Percentiles rank a stretch among this genome's conserved stretches.
Evolutionary conservation across 2,329 filamentous ascomycete genomes (phyloP).

Genomic region (Podosphaera fusca): DNA sequence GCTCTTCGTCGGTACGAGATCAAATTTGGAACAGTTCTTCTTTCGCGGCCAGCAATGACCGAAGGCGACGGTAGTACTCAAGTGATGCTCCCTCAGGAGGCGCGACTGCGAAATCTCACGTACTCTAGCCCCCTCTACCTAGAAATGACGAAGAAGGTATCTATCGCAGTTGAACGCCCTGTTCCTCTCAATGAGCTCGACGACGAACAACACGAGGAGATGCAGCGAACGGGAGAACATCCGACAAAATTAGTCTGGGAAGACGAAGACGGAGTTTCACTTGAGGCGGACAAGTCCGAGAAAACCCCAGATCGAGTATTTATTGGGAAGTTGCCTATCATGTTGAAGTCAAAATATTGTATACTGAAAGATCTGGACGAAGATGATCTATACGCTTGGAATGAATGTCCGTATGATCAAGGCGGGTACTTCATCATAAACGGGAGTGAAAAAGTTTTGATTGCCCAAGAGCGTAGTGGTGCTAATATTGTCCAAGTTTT

Average conservation of each 20-base stretch:
- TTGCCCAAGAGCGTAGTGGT: slow-evolving; percentile 89
- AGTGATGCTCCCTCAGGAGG: slow-evolving; percentile 79
- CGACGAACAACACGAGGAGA: slow-evolving; percentile 33
- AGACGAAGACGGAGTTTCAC: slow-evolving; percentile 22
- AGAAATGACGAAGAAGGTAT: slow-evolving; percentile 65
- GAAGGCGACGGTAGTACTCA: slow-evolving; percentile 79
- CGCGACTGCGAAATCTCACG: slow-evolving; percentile 81
- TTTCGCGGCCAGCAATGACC: slow-evolving; percentile 74
- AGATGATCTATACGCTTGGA: slow-evolving; percentile 68
- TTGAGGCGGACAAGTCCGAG: slow-evolving; percentile 23
- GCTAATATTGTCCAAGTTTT: slow-evolving; percentile 99
- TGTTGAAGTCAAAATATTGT: slow-evolving; percentile 94
- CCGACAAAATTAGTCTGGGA: slow-evolving; percentile 38
- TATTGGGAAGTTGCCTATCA: slow-evolving; percentile 87
- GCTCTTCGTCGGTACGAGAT: slow-evolving; percentile 84
- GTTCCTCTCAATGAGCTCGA: slow-evolving; percentile 46
- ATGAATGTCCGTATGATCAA: slow-evolving; percentile 95
- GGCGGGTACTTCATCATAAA: slow-evolving; percentile 99
- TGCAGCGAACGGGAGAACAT: slow-evolving; percentile 29
- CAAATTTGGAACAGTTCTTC: slow-evolving; percentile 73
- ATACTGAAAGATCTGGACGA: slow-evolving; percentile 67
- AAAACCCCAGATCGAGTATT: slow-evolving; percentile 39
- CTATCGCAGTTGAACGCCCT: slow-evolving; percentile 56
- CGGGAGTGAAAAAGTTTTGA: slow-evolving; percentile 92
- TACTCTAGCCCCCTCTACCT: slow-evolving; percentile 85